Conservation (phyloP, 2,329 filamentous ascomycete genomes). For the Exophiala lecanii-corni region DNA sequence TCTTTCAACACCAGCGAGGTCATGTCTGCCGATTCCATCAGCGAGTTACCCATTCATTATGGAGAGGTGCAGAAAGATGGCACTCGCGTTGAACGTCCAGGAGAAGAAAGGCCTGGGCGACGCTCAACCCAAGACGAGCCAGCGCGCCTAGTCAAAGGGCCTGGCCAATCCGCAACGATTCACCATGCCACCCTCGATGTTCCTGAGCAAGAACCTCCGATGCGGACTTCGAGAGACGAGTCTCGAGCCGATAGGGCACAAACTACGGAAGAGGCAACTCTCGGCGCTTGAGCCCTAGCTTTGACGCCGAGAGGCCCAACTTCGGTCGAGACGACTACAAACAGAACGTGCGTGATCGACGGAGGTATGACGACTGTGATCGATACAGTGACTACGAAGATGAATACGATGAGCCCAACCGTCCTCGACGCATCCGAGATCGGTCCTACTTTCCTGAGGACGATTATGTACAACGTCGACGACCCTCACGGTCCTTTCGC, state of each 20-base stretch:
- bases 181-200: not conserved
- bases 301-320: not conserved
- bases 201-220: not conserved
- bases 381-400: constrained; percentile 8
- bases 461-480: not conserved
- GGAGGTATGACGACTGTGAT: constrained; percentile 6
- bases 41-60: constrained; percentile 1
- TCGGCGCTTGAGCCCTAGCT: not conserved
- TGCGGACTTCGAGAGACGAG: not conserved
- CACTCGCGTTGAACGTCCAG: not conserved
- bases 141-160: not conserved
- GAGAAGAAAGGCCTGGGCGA: not conserved
- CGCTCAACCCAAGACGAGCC: not conserved
- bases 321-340: constrained; percentile 1
- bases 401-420: constrained; percentile 4
- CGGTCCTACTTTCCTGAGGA: not conserved
- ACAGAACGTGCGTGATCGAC: not conserved
- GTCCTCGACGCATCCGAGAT: constrained; percentile 3
- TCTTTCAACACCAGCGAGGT: not conserved
- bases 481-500: constrained; percentile 1
- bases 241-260: not conserved
- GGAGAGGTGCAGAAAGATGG: constrained; percentile 1
- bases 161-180: not conserved
- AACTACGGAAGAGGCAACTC: not conserved
- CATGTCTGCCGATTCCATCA: not conserved